Evolutionary conservation across 345 rosid species (phyloP), one percentile per base, ranked within the genome.

Genomic region (Arabidopsis arenosa): DNA sequence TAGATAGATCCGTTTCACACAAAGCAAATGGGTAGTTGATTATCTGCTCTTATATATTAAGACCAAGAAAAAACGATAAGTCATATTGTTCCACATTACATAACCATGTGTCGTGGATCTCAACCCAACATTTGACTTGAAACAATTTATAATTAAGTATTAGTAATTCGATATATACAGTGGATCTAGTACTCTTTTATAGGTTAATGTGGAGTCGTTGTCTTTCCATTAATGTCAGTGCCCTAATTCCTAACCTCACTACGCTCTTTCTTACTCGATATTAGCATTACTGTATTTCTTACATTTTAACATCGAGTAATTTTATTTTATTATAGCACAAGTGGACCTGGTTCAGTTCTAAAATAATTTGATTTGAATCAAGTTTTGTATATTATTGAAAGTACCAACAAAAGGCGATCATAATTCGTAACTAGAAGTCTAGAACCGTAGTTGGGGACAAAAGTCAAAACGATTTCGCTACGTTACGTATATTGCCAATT

Each of bases 181-280:
- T 63, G 66, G 80, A 70, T 77, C 76, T 64, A 47, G 39, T 47
- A 43, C 21, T 62, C 12, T 36, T 69, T 10, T 41, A 51, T 77
- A 47, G 45, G 80, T 77, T 44, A 63, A 48, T 28, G 72, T 77
- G 47, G 61, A 77, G 67, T 77, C 56, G 76, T 72, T 65, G 51
- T 72, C 49, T 15, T 33, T 52, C 77, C 81, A 72, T 78, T 72
- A 65, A 58, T 72, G 77, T 78, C 54, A 72, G 73, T 77, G 80
- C 72, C 66, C 43, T 64, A 47, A 7, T 57, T 77, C 72, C 77
- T 77, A 72, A 67, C 73, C 56, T 52, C 63, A 72, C 76, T 40
- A 63, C n/a, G 23, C 33, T 63, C 49, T 63, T 54, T 54, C 51
- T 56, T 36, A 65, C 68, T 70, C 52, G 66, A 28, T 63, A 70